Percentiles rank a stretch among this genome's conserved stretches.
Conservation (phyloP, 495 filamentous ascomycete genomes). For the Annulohypoxylon maeteangense region DNA sequence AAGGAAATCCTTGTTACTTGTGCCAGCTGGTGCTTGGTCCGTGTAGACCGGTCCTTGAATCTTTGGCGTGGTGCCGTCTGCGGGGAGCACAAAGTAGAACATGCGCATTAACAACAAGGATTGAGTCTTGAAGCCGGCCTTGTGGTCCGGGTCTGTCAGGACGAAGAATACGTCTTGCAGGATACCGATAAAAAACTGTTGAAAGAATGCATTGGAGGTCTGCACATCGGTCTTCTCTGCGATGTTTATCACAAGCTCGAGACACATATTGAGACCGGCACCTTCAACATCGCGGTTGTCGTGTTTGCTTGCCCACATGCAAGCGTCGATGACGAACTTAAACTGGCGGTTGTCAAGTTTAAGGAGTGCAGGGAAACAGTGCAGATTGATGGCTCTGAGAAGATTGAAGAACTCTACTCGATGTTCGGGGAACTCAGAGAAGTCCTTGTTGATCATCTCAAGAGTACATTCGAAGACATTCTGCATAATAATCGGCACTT, state of each 20-base stretch:
- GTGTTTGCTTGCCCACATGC: slow-evolving; percentile 99
- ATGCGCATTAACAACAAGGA: slow-evolving; percentile 92
- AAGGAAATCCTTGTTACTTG: slow-evolving; percentile 88
- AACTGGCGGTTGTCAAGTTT: slow-evolving; percentile 95
- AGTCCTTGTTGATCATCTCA: slow-evolving; percentile 99
- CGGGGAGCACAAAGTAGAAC: slow-evolving; percentile 87
- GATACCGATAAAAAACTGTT: slow-evolving; percentile 93
- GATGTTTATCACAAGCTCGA: slow-evolving; percentile 97
- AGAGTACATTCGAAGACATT: slow-evolving; percentile 98
- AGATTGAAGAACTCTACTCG: slow-evolving; percentile 98
- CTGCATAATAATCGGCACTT: slow-evolving; percentile 96
- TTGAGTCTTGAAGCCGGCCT: slow-evolving; percentile 98
- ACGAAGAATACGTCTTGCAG: slow-evolving; percentile 99
- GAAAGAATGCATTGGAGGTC: slow-evolving; percentile 95
- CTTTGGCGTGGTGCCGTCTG: slow-evolving; percentile 73
- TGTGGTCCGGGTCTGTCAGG: slow-evolving; percentile 96
- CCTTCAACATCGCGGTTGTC: slow-evolving; percentile 98
- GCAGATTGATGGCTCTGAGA: slow-evolving; percentile 91
- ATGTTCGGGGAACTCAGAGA: slow-evolving; percentile 98
- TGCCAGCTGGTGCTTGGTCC: slow-evolving; percentile 80
- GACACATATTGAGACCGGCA: slow-evolving; percentile 98
- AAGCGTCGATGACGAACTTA: slow-evolving; percentile 99
- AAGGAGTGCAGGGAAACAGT: slow-evolving; percentile 93
- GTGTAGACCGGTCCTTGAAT: slow-evolving; percentile 91
- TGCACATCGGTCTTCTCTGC: slow-evolving; percentile 83